phyloP scores from a whole-genome alignment of 768 basidiomycete genomes.

The Hygrocybe coccinea region DNA sequence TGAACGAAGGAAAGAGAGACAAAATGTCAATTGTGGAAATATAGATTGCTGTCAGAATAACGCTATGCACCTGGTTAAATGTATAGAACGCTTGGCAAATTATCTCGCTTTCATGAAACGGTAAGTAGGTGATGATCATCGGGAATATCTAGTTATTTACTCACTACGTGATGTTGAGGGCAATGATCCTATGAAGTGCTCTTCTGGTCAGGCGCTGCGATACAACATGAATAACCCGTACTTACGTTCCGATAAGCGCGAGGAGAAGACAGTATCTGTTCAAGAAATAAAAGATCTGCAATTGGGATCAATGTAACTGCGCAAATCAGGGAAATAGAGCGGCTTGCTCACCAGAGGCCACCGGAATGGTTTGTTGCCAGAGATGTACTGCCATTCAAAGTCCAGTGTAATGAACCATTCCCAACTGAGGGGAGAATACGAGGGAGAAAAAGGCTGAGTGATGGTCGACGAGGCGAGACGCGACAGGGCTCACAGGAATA shows the following conservation, averaged over 20 bases:
- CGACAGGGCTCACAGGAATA: slow-evolving; percentile 46
- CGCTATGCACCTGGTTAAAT: slow-evolving; percentile 47
- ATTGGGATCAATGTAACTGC: too few relatives aligned
- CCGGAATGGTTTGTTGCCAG: slow-evolving; percentile 51
- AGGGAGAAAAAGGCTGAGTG: background rate
- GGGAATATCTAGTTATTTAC: background rate
- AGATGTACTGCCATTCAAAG: slow-evolving; percentile 62
- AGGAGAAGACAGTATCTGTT: background rate
- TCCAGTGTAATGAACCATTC: slow-evolving; percentile 55
- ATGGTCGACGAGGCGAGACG: background rate
- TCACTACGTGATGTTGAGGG: slow-evolving; percentile 53
- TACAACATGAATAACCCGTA: too few relatives aligned
- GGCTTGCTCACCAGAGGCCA: slow-evolving; percentile 72
- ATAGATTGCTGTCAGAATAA: too few relatives aligned
- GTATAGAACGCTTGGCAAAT: slow-evolving; percentile 67
- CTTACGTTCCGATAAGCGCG: slow-evolving; percentile 21
- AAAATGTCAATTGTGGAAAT: too few relatives aligned
- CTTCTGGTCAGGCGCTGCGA: slow-evolving; percentile 5
- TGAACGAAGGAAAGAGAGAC: too few relatives aligned
- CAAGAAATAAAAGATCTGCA: background rate
- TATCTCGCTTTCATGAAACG: slow-evolving; percentile 36
- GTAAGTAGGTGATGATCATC: slow-evolving; percentile 3
- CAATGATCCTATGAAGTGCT: slow-evolving; percentile 41
- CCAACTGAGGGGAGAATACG: too few relatives aligned
- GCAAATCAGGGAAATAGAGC: too few relatives aligned